Evolutionary conservation across 768 basidiomycete species (phyloP).

Genomic region (Termitomyces sp.): DNA sequence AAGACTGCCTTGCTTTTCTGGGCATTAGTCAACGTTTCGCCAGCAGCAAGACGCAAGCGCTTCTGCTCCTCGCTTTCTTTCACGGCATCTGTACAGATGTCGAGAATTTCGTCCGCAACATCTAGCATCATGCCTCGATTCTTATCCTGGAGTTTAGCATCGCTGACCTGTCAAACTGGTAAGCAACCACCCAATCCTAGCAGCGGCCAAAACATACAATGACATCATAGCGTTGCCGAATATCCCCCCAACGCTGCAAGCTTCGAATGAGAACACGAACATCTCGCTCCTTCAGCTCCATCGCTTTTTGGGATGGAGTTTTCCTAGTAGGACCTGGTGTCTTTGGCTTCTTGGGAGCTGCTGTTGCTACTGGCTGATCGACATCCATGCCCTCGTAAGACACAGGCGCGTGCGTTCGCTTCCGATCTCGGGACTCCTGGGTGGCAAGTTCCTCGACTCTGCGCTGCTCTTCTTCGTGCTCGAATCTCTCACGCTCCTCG

Average conservation of each 20-base stretch:
- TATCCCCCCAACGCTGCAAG: conserved; percentile 97
- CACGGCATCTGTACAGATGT: conserved; percentile 77
- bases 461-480: conserved; percentile 72
- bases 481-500: conserved; percentile 82
- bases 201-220: conserved; percentile 56
- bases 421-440: conserved; percentile 67
- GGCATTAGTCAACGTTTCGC: conserved; percentile 86
- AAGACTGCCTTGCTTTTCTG: conserved; percentile 98
- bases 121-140: conserved; percentile 89
- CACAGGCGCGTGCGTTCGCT: conserved; percentile 80
- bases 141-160: conserved; percentile 90
- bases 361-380: conserved; percentile 57
- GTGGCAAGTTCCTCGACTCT: conserved; percentile 67
- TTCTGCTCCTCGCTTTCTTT: conserved; percentile 81
- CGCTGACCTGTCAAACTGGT: conserved; percentile 54
- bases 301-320: conserved; percentile 87
- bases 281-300: conserved; percentile 97
- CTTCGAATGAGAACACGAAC: conserved; percentile 93
- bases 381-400: conserved; percentile 95
- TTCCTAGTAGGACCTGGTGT: conserved; percentile 72
- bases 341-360: conserved; percentile 72
- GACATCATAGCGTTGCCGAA: conserved; percentile 87
- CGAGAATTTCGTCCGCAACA: conserved; percentile 89
- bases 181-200: background rate
- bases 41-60: conserved; percentile 65